Base-by-base conservation (phyloP, 805 yeast species). In the Candida hungchunana region DNA sequence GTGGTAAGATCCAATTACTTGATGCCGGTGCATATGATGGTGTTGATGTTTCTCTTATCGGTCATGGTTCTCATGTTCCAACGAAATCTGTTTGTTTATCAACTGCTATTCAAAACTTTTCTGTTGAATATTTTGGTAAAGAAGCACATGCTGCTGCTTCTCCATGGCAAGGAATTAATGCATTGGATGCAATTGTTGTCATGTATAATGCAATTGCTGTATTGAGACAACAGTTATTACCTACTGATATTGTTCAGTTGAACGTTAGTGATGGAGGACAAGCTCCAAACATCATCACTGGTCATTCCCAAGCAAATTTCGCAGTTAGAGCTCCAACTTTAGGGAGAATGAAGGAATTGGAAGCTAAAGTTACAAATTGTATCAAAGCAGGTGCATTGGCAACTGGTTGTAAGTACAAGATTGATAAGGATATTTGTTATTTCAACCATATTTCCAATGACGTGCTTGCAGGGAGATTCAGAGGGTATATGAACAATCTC, bases 91-190 rank as follows among this genome's bases (percentile, higher is more conserved):
- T 26, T 3, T 12, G 11, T n/a, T 14, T 21, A 6, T 35, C 43
- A 16, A 39, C 31, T 2, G 43, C 43, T 4, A 35, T 32, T 14
- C 32, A 35, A 17, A 39, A 25, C 28, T 35, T 35, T 26, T 18
- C 17, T 9, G 16, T 39, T 14, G 39, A 39, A 16, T 39, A 21
- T 32, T 35, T 24, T 21, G 43, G 43, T 11, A 31, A 32, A 31
- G 43, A 39, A 28, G 43, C 43, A 10, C 43, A 39, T 16, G 43
- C 43, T 25, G 43, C 43, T 10, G 43, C 39, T 11, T 31, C 43
- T 3, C 43, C 43, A 29, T 39, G 39, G 39, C 29, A 39, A 25
- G 43, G 43, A 14, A 15, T 39, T 22, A 39, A 39, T 21, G 43
- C 43, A 3, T 23, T 39, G 20, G 43, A 39, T 24, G 43, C 43